These are phyloP conservation scores for Dryas alaskensis DNA, from an alignment of 306 rosid genomes.

Conservation along the genomic window DNA sequence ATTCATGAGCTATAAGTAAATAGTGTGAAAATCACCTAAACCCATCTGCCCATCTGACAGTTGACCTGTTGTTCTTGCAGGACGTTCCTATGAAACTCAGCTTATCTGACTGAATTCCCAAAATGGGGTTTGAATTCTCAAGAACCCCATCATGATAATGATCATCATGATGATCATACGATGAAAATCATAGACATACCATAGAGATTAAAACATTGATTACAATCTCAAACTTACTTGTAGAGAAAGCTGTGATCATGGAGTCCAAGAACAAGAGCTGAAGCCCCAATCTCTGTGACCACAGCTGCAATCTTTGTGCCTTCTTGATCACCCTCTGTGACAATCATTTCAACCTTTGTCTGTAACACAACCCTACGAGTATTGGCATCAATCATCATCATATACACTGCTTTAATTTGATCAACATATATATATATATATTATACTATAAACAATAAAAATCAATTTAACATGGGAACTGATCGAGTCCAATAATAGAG, in stretches of 20 bases:
- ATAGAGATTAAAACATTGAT: background rate
- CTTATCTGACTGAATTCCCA: background rate
- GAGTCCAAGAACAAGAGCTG: constrained; percentile 78
- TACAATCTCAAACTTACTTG: constrained; percentile 49
- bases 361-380: constrained; percentile 30
- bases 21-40: constrained; percentile 22
- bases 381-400: constrained; percentile 35
- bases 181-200: background rate
- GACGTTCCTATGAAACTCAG: constrained; percentile 25
- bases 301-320: constrained; percentile 60
- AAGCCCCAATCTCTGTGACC: constrained; percentile 71
- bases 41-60: constrained; percentile 3
- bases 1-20: background rate
- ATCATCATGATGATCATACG: no score
- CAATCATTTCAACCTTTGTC: constrained; percentile 92
- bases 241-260: constrained; percentile 90
- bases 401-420: constrained; percentile 11
- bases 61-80: constrained; percentile 26
- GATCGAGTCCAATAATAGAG: no score
- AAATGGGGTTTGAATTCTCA: constrained; percentile 4
- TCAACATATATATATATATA: background rate
- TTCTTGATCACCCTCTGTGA: constrained; percentile 71
- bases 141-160: constrained; percentile 9
- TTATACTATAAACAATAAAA: no score
- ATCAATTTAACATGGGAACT: no score